Conservation (phyloP, 1,139 yeast species). For the Saccharomycopsis crataegensis region DNA sequence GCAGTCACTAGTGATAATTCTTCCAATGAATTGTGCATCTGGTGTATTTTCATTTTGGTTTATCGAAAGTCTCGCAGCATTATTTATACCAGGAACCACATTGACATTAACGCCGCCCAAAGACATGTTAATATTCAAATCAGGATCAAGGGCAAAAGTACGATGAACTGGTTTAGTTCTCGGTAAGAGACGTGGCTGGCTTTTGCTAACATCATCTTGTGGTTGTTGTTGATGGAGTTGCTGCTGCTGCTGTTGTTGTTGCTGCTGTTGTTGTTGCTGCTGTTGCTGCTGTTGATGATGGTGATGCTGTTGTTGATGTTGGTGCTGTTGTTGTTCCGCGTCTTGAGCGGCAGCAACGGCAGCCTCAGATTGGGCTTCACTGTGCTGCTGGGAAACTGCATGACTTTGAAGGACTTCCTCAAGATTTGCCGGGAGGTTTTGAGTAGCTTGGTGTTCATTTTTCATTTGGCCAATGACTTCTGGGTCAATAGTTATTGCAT, state of each 20-base stretch:
- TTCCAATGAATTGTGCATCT: background rate
- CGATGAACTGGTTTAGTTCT: slow-evolving; percentile 12
- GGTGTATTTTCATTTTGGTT: background rate
- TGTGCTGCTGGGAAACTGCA: background rate
- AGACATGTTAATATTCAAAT: slow-evolving; percentile 15
- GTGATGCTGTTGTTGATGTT: slow-evolving; percentile 6
- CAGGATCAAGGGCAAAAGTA: slow-evolving; percentile 23
- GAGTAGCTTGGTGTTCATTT: background rate
- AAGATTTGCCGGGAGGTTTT: background rate
- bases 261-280: background rate
- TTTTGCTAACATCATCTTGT: background rate
- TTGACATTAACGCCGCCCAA: background rate
- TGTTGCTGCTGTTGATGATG: background rate
- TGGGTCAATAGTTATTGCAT: slow-evolving; percentile 12
- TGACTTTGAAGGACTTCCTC: slow-evolving; percentile 8
- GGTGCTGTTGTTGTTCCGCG: slow-evolving; percentile 16
- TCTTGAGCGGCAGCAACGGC: slow-evolving; percentile 22
- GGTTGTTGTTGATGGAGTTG: slow-evolving; percentile 4
- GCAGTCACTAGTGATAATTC: slow-evolving; percentile 28
- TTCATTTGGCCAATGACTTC: slow-evolving; percentile 17
- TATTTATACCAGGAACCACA: slow-evolving; percentile 22
- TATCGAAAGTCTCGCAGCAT: slow-evolving; percentile 21
- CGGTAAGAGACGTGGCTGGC: slow-evolving; percentile 12
- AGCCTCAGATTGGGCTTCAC: slow-evolving; percentile 15
- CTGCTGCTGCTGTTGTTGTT: slow-evolving; percentile 7